Conservation (phyloP, 2,329 filamentous ascomycete species). For the Pseudomassariella vexata region DNA sequence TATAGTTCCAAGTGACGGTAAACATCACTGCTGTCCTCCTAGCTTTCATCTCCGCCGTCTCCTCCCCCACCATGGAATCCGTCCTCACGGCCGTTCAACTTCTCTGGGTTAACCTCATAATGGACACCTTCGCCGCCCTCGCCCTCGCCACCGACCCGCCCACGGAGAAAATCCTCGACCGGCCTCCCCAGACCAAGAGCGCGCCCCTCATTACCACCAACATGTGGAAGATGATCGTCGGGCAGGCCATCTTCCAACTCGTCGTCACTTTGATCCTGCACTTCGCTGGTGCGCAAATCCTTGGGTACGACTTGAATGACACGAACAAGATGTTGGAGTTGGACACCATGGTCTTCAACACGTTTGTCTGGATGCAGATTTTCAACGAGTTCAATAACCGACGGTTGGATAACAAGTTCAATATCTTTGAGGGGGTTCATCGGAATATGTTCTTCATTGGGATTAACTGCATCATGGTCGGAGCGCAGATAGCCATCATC, state of each 20-base stretch:
- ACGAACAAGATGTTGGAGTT: conserved; percentile 36
- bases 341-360: conserved; percentile 62
- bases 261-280: conserved; percentile 53
- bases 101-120: conserved; percentile 65
- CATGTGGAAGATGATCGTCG: conserved; percentile 64
- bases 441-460: conserved; percentile 52
- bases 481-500: conserved; percentile 50
- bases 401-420: conserved; percentile 57
- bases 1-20: conserved; percentile 60
- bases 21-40: conserved; percentile 64
- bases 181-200: conserved; percentile 52
- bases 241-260: conserved; percentile 56
- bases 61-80: conserved; percentile 46
- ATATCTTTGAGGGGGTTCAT: conserved; percentile 52
- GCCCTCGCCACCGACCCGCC: conserved; percentile 61
- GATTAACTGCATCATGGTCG: conserved; percentile 53
- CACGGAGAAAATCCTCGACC: conserved; percentile 48
- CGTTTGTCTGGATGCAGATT: conserved; percentile 68
- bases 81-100: conserved; percentile 62
- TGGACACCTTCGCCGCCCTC: conserved; percentile 63
- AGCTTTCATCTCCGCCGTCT: conserved; percentile 59
- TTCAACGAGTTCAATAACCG: conserved; percentile 66
- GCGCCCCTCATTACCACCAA: conserved; percentile 66
- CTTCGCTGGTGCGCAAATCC: conserved; percentile 52
- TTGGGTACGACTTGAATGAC: conserved; percentile 39